Conservation (phyloP, 257 asterid species). For the Solanum stenotomum region DNA sequence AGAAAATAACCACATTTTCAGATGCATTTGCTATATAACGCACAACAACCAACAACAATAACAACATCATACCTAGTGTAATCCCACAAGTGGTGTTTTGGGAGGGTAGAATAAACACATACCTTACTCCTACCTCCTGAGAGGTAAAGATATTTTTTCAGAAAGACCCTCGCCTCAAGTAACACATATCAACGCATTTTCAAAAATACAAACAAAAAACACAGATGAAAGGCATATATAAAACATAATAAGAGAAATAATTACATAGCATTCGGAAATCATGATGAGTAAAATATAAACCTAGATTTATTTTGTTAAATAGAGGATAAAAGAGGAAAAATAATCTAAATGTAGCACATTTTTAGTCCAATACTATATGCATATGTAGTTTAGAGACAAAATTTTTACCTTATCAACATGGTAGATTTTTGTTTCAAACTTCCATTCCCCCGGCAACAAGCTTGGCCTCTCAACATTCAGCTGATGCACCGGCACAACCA, state of each 20-base stretch:
- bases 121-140: neutral
- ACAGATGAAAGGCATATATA: neutral
- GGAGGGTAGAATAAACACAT: neutral
- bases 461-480: conserved; percentile 8
- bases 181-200: neutral
- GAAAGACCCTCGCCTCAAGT: neutral
- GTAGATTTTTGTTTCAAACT: conserved; percentile 17
- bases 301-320: neutral
- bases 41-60: neutral
- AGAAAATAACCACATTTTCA: neutral
- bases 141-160: too few species aligned
- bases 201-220: neutral
- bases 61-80: too few species aligned
- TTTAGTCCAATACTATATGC: neutral
- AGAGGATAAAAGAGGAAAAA: neutral
- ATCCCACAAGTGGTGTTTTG: too few species aligned
- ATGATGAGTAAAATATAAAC: neutral
- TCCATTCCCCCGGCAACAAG: conserved; percentile 28
- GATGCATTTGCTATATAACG: neutral
- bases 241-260: neutral
- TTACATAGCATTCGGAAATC: neutral
- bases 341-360: neutral
- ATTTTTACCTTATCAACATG: neutral
- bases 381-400: neutral
- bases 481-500: neutral